Evolutionary conservation across 2,329 filamentous ascomycete species (phyloP), one percentile per base, ranked within the genome.

Genomic region (Balansia obtecta): DNA sequence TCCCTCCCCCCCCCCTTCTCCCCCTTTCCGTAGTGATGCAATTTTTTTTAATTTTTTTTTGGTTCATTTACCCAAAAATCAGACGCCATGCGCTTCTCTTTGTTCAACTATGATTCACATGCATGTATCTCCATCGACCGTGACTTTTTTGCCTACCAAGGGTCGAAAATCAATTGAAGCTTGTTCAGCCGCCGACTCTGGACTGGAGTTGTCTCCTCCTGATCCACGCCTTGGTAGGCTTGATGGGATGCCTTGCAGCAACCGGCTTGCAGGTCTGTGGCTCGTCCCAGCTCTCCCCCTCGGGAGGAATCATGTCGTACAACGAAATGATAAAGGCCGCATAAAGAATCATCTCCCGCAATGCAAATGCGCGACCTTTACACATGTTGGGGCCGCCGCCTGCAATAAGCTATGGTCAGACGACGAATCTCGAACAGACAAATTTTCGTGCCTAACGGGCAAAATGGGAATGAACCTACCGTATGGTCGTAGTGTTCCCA

Each of bases 321-420:
- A 68, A 59, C 0, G 64, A 61, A 33, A 69, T 54, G 13, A 70
- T 60, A 13, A 63, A 56, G 0, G 67, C 61, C 9, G 63, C 55
- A 49, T 63, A 68, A 13, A 68, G 47, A 2, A 69, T 46, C 6
- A 68, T 59, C 49, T 69, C 66, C 33, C 63, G 60, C 13, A 62
- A 20, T 1, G 65, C 60, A 45, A 68, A 63, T 0, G 55, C 55
- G 2, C 61, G 57, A 8, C 66, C 65, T 18, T 66, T 62, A 50
- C 59, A 65, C 58, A 68, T 63, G 15, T 56, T 58, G 2, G 60
- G 45, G 5, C 64, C 59, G 12, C 60, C 63, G 13, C 63, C 68
- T 70, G 22, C 33, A 48, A n/a, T 32, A 30, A 27, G n/a, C 16
- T 48, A 34, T 43, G 30, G 48, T 50, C 18, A 50, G 37, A 42